Base-by-base conservation (phyloP, 768 basidiomycete genomes). In the Sistotremastrum niveocremeum region DNA sequence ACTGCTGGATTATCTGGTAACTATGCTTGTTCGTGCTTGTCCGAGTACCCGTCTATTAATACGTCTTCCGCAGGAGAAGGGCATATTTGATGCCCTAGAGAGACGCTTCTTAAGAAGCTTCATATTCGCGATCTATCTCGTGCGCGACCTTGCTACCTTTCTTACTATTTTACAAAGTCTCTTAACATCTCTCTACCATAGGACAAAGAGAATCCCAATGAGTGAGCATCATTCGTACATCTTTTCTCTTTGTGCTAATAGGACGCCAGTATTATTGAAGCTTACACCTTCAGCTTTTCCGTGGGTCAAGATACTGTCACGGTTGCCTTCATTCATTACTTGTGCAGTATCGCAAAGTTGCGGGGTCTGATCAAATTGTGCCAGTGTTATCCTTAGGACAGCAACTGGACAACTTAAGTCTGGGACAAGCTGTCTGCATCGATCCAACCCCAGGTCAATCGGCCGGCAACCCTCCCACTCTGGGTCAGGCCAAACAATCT, bases 161-260 rank as follows among this genome's bases (percentile, higher is more conserved):
- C 10, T 46, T 34, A 36, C 38, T 49, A 39, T 30, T 52, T 48
- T n/a, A 52, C 47, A 34, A 49, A 41, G 33, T 34, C 53, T 43
- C 31, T 37, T 43, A 41, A 11, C 20, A 36, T 10, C 10, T 49
- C 33, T 30, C 7, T 28, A 40, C 44, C 6, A 33, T 51, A 90
- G 87, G 88, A 93, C 55, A 77, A 68, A 47, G 76, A 84, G 50
- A 83, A 93, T 61, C 89, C 89, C 0, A 84, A 74, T 54, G 89
- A 91, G 84, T 83, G 64, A 47, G 64, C 57, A 37, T 49, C 54
- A 37, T 9, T 39, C 20, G 31, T 31, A 31, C n/a, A 39, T 44
- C 44, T 53, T 51, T 46, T 42, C 53, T 41, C 7, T 10, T 9
- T 35, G 28, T 28, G 31, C 32, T 50, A 4, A 9, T 45, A 35